Conservation (phyloP, 371 early-diverging fungal genomes). For the Conidiobolus incongruus region DNA sequence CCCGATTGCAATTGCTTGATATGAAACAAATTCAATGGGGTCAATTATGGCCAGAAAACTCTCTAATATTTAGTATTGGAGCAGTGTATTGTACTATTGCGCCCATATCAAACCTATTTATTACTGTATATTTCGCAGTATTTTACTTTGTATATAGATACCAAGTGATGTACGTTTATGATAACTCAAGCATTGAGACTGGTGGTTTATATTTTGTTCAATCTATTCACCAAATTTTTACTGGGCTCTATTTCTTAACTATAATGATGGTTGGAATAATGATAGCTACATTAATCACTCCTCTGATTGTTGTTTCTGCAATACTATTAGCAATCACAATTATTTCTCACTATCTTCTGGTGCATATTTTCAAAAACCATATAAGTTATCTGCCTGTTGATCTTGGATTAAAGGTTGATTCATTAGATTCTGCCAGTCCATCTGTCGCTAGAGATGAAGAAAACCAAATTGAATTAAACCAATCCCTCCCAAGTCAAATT, state of each 20-base stretch:
- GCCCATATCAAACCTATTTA: slow-evolving; percentile 26
- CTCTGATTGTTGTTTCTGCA: background rate
- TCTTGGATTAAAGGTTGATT: background rate
- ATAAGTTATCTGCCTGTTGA: background rate
- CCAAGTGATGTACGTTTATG: slow-evolving; percentile 21
- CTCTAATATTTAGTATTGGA: background rate
- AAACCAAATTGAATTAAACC: too few species aligned
- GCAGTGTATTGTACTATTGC: slow-evolving; percentile 22
- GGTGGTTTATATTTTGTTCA: background rate
- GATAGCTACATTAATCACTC: background rate
- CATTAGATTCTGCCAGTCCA: too few species aligned
- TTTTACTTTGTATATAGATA: slow-evolving; percentile 27
- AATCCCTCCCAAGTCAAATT: background rate
- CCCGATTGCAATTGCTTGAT: background rate
- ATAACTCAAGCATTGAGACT: slow-evolving; percentile 5
- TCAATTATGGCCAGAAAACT: background rate
- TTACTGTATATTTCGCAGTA: slow-evolving; percentile 23
- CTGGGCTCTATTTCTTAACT: background rate
- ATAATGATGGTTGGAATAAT: background rate
- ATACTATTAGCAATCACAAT: background rate
- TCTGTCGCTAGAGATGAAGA: too few species aligned
- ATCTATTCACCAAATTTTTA: background rate
- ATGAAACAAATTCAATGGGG: slow-evolving; percentile 1
- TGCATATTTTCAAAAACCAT: background rate
- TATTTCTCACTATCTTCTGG: background rate